Evolutionary conservation across 306 rosid species (phyloP).

Genomic region (Gastrolobium villosum): DNA sequence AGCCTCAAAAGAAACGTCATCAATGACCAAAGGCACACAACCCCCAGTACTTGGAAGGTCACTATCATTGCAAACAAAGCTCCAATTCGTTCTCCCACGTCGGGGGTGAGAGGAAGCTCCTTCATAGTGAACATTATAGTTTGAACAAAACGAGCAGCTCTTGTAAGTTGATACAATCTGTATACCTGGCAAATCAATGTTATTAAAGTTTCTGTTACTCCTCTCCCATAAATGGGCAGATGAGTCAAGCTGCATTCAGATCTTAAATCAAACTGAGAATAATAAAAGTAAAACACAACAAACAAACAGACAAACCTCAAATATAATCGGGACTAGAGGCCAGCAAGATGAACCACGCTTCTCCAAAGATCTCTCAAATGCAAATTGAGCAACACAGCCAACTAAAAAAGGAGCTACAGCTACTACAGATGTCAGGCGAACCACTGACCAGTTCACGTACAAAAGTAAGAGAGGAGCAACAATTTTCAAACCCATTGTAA

Average conservation of each 20-base stretch:
- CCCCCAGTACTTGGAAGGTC: slow-evolving; percentile 66
- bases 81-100: slow-evolving; percentile 65
- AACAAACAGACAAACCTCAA: slow-evolving; percentile 64
- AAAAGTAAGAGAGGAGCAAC: slow-evolving; percentile 63
- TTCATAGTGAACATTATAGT: slow-evolving; percentile 67
- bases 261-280: slow-evolving; percentile 37
- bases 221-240: not conserved
- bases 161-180: slow-evolving; percentile 83
- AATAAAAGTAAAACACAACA: not conserved
- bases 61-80: slow-evolving; percentile 68
- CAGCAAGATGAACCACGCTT: slow-evolving; percentile 73
- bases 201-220: slow-evolving; percentile 27
- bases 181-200: slow-evolving; percentile 61
- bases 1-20: slow-evolving; percentile 90
- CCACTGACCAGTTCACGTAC: slow-evolving; percentile 67
- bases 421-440: slow-evolving; percentile 68
- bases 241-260: not conserved
- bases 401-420: slow-evolving; percentile 67
- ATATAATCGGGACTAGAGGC: slow-evolving; percentile 85
- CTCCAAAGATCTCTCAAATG: slow-evolving; percentile 66
- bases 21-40: slow-evolving; percentile 89
- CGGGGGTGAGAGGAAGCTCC: slow-evolving; percentile 64
- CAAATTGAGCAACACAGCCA: slow-evolving; percentile 71
- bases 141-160: slow-evolving; percentile 74
- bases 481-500: slow-evolving; percentile 77